Percentiles rank a stretch among this genome's conserved stretches.
phyloP scores from a whole-genome alignment of 768 basidiomycete genomes.

The Brasilioporus rufonigricans region DNA sequence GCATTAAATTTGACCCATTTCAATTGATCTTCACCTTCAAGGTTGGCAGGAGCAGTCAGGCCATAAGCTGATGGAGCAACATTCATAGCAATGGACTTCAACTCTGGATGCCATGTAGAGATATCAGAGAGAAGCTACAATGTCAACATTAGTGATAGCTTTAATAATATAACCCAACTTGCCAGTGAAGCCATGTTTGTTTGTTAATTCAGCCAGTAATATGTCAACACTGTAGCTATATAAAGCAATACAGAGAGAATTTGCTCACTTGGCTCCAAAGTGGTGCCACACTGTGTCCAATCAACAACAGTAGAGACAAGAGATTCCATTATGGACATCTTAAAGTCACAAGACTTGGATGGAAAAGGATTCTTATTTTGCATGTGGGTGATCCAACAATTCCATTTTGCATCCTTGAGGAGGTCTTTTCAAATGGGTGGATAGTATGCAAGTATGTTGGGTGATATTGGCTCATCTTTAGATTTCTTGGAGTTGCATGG shows the following conservation, averaged over 20 bases:
- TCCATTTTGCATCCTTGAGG: neutral
- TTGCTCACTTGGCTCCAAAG: neutral
- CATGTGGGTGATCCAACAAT: neutral
- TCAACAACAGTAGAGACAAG: neutral
- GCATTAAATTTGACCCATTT: neutral
- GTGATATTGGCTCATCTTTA: neutral
- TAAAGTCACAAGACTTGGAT: neutral
- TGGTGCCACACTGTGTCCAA: neutral
- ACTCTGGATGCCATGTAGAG: neutral
- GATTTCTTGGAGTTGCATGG: neutral
- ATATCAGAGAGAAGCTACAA: neutral
- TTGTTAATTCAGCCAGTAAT: neutral
- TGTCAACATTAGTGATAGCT: neutral
- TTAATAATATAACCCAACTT: neutral
- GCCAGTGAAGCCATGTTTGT: neutral
- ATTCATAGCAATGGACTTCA: neutral
- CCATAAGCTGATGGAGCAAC: neutral
- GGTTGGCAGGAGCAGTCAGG: neutral
- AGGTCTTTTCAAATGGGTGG: neutral
- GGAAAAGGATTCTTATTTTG: neutral
- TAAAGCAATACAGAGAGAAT: too few species aligned
- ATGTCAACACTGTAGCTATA: neutral
- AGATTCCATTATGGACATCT: neutral
- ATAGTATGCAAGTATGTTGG: neutral
- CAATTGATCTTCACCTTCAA: neutral